Base-by-base conservation (phyloP, 805 yeast genomes). In the Starmerella davenportii region DNA sequence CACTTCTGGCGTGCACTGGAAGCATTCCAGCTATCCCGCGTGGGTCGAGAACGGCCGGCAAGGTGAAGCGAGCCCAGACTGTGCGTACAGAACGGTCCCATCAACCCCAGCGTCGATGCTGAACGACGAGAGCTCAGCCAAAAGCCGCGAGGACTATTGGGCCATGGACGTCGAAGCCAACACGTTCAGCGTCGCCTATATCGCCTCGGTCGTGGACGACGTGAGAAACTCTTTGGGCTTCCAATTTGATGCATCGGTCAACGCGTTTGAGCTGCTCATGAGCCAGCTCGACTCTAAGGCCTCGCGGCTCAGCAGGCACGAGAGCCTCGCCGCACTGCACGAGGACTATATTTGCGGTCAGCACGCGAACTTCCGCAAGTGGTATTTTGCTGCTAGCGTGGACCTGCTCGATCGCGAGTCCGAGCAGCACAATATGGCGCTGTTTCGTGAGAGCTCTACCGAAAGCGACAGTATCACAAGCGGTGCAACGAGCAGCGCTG, bases 21-120 rank as follows among this genome's bases (percentile, higher is more conserved):
- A 32, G 9, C 25, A 25, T 4, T 75, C 79, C 51, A 92, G 92
- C 32, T 82, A 79, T 55, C 94, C 95, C 28, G 93, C 94, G 35
- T 82, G 94, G 94, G 76, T 87, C 20, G 90, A 29, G 19, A 29
- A 29, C 15, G 19, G 13, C 32, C 8, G 13, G 9, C 11, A 7
- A 7, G 16, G 16, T 14, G 32, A 29, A 8, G 16, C 5, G 16
- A 23, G 25, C 25, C 7, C 11, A 11, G 25, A 23, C 11, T 7
- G 7, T 23, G 25, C 11, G 11, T 23, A 23, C 9, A 23, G 9
- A 11, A 23, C 23, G 14, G 21, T 4, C 19, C 16, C 19, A 17
- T 29, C 32, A 7, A 29, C 8, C 19, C 19, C 32, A 15, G 5
- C 32, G 32, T 29, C 32, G 5, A 29, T n/a, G 5, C 32, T 29